Percentiles rank a stretch among this genome's conserved stretches.
phyloP scores from a whole-genome alignment of 768 basidiomycete species.

The Phaffia tasmanica region DNA sequence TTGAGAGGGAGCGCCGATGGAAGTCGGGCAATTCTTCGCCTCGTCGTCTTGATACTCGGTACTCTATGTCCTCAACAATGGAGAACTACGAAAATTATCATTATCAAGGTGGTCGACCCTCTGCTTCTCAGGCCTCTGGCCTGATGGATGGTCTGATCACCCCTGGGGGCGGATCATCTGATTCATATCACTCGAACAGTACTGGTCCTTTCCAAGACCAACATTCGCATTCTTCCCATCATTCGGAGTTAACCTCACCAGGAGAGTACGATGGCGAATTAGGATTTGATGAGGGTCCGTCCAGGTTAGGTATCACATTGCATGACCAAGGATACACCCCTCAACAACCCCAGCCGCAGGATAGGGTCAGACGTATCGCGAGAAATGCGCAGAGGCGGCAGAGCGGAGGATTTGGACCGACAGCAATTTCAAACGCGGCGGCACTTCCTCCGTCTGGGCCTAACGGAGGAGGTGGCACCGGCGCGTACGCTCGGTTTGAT shows the following conservation, averaged over 20 bases:
- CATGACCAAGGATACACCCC: slow-evolving; percentile 67
- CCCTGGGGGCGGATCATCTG: not conserved
- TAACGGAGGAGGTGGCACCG: slow-evolving; percentile 5
- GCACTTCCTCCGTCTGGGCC: slow-evolving; percentile 2
- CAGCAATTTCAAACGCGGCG: slow-evolving; percentile 9
- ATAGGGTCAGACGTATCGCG: slow-evolving; percentile 59
- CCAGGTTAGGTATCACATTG: slow-evolving; percentile 59
- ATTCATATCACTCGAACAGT: not conserved
- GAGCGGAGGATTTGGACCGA: slow-evolving; percentile 4
- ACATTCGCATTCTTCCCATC: slow-evolving; percentile 13
- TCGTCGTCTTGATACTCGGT: slow-evolving; percentile 6
- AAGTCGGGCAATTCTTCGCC: slow-evolving; percentile 43
- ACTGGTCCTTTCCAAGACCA: slow-evolving; percentile 13
- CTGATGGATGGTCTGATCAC: slow-evolving; percentile 5
- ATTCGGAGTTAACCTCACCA: slow-evolving; percentile 25
- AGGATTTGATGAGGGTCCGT: slow-evolving; percentile 1
- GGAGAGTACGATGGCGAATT: slow-evolving; percentile 4
- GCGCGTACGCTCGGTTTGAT: slow-evolving; percentile 20
- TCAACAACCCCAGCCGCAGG: slow-evolving; percentile 46
- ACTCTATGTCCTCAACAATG: slow-evolving; percentile 61
- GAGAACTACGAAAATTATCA: slow-evolving; percentile 47
- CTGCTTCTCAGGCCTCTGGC: slow-evolving; percentile 29
- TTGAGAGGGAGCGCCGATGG: slow-evolving; percentile 90
- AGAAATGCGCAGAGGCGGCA: slow-evolving; percentile 42
- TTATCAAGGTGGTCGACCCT: slow-evolving; percentile 21